A percentile compares a stretch with the other conserved stretches of the same genome.
phyloP scores from a whole-genome alignment of 352 stramenopile species.

The Pythium grandisporangium region DNA sequence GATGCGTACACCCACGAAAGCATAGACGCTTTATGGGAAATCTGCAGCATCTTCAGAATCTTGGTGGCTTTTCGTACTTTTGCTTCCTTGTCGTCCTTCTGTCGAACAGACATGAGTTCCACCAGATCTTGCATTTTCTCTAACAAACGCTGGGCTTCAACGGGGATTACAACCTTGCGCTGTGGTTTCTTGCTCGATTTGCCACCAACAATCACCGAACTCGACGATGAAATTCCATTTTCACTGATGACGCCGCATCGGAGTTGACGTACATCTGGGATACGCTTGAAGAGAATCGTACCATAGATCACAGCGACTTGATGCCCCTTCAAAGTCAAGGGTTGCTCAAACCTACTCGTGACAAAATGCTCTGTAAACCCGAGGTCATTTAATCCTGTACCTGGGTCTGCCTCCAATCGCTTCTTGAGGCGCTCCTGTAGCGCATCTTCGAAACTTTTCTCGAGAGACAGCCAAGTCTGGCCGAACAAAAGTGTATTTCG shows the following conservation, averaged over 20 bases:
- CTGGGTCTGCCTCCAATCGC: constrained; percentile 41
- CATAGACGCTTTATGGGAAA: constrained; percentile 87
- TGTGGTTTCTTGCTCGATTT: constrained; percentile 47
- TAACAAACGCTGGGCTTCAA: constrained; percentile 79
- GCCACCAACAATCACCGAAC: constrained; percentile 76
- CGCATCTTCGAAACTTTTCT: constrained; percentile 86
- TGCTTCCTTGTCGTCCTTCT: constrained; percentile 86
- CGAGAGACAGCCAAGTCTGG: constrained; percentile 81
- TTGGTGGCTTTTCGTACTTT: constrained; percentile 88
- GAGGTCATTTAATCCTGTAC: constrained; percentile 29
- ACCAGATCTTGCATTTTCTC: constrained; percentile 87
- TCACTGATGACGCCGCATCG: constrained; percentile 84
- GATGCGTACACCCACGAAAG: constrained; percentile 84
- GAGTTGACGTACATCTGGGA: constrained; percentile 80
- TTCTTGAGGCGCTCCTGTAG: constrained; percentile 82
- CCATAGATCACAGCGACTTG: constrained; percentile 83
- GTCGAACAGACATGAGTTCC: constrained; percentile 77
- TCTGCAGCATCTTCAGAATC: constrained; percentile 85
- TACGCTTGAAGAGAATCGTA: constrained; percentile 85
- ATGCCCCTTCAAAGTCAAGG: constrained; percentile 79
- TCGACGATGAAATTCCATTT: constrained; percentile 81
- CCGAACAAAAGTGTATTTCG: constrained; percentile 82
- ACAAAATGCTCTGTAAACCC: constrained; percentile 68
- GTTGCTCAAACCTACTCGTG: constrained; percentile 83
- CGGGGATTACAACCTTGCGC: constrained; percentile 73